phyloP scores from a whole-genome alignment of 208 protist species.

The Leishmania amazonensis region DNA sequence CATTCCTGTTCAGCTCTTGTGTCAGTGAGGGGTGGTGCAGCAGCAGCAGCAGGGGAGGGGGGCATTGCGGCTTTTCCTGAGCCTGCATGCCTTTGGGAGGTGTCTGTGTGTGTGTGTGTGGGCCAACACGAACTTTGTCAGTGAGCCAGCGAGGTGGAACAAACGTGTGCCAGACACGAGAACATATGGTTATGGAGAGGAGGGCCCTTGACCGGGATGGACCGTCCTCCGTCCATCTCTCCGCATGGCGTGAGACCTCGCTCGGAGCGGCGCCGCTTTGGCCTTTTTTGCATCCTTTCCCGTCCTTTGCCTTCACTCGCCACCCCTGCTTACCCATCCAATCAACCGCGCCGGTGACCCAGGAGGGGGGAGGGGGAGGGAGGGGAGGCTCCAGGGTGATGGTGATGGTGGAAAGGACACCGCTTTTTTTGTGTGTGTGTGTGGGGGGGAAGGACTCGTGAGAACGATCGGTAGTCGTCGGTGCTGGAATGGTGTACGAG shows the following conservation, averaged over 20 bases:
- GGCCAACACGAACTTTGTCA: no score
- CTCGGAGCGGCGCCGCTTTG: neutral
- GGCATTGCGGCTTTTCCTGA: no score
- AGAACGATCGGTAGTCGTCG: neutral
- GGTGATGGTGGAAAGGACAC: neutral
- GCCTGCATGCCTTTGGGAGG: no score
- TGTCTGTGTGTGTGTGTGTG: no score
- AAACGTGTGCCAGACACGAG: neutral
- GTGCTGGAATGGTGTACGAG: neutral
- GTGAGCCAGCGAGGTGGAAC: no score
- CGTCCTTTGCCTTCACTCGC: no score
- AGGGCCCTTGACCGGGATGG: neutral
- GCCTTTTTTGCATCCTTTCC: neutral
- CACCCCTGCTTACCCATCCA: neutral
- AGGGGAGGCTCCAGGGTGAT: neutral
- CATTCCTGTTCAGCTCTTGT: neutral
- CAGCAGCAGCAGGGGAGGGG: neutral
- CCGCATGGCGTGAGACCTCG: neutral
- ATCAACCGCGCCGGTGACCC: neutral
- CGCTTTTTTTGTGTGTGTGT: no score
- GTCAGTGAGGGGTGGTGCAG: neutral
- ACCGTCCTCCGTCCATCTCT: neutral
- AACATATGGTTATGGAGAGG: no score
- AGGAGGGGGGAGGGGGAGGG: no score
- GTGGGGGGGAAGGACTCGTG: neutral